phyloP scores from a whole-genome alignment of 1,139 yeast species.

The Scheffersomyces stambukii region DNA sequence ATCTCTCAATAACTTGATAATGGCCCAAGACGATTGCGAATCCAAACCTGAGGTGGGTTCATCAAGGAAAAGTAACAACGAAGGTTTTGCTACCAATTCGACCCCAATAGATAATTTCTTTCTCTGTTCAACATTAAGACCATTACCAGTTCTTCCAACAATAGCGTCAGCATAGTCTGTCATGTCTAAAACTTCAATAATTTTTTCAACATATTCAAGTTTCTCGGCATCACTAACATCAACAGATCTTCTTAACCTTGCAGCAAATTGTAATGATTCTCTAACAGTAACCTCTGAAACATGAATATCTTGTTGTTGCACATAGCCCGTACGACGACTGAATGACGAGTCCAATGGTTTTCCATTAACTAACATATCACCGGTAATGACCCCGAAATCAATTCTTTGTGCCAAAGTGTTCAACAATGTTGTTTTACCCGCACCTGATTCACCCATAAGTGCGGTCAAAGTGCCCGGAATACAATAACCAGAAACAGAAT shows the following conservation, averaged over 20 bases:
- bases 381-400: conserved; percentile 57
- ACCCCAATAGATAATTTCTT: conserved; percentile 72
- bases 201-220: conserved; percentile 55
- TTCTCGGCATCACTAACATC: conserved; percentile 30
- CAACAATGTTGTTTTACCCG: conserved; percentile 63
- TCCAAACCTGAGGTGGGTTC: conserved; percentile 94
- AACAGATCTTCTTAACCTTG: conserved; percentile 53
- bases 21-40: conserved; percentile 89
- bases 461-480: conserved; percentile 72
- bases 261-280: conserved; percentile 59
- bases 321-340: conserved; percentile 61
- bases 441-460: conserved; percentile 69
- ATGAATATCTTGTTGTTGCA: conserved; percentile 64
- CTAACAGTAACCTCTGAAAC: conserved; percentile 55
- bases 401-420: conserved; percentile 58
- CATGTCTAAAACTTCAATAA: conserved; percentile 55
- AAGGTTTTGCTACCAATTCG: conserved; percentile 85
- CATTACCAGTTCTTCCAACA: conserved; percentile 54
- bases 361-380: conserved; percentile 63
- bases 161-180: conserved; percentile 58
- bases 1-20: conserved; percentile 70
- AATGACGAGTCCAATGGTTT: conserved; percentile 47
- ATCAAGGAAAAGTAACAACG: conserved; percentile 73
- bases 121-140: conserved; percentile 63
- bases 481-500: conserved; percentile 60